Evolutionary conservation across 345 rosid species (phyloP), one percentile per base, ranked within the genome.

Genomic region (Gossypium ekmanianum): DNA sequence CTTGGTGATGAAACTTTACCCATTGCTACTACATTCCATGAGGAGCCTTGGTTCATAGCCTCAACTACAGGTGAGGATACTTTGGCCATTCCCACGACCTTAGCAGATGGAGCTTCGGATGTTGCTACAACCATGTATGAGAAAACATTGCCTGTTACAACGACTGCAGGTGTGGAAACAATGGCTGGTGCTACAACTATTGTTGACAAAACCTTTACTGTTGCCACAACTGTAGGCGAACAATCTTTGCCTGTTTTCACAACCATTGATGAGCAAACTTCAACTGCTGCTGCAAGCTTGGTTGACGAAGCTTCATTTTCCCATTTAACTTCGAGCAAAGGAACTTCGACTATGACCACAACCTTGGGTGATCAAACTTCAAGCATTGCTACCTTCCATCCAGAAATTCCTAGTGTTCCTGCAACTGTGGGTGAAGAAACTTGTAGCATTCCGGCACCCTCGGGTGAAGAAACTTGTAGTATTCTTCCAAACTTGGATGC

Each of bases 31-130:
- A 3, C 71, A 11, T 50, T 75, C 29, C 55, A 45, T 43, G 72
- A 75, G 24, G 78, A 65, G 9, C 3, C 48, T 56, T 65, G 45
- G 20, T 2, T 44, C 2, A 55, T 75, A 12, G 29, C 43, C 39
- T 45, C 69, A 27, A 50, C 70, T 56, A 34, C 51, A 50, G 50
- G 64, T 24, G 66, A 75, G 56, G 73, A 44, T 4, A 66, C 65
- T 41, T 75, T 27, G 44, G 24, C 22, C 50, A 22, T 75, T 54
- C 51, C 77, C 14, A 43, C 72, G 2, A 39, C 55, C 48, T 48
- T 51, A 50, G 80, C 64, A 2, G 70, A 73, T 74, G 82, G 68
- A 54, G 77, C 71, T 71, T 79, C 55, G 58, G 55, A 73, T 14
- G 8, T 67, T 12, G 11, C 50, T 11, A 11, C 72, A 41, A 43